These are phyloP conservation scores for Moesziomyces globuligerus DNA, from an alignment of 1,284 basidiomycete species.

Conservation along the genomic window DNA sequence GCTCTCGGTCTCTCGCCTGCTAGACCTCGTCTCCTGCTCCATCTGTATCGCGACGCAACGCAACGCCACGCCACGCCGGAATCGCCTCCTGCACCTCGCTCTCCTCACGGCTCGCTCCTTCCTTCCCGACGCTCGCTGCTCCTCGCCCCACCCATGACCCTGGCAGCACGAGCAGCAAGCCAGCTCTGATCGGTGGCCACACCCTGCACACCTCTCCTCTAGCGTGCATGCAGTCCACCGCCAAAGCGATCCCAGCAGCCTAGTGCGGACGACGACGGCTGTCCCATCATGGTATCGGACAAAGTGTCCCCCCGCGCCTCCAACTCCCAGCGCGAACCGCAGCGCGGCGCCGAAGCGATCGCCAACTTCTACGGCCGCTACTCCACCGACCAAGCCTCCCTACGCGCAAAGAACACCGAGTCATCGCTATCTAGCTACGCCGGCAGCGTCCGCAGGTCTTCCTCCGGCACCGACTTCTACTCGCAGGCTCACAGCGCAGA, in stretches of 20 bases:
- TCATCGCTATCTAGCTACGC: conserved; percentile 30
- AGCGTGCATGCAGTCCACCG: conserved; percentile 3
- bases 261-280: not conserved
- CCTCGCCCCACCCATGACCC: not conserved
- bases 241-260: not conserved
- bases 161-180: not conserved
- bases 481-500: conserved; percentile 33
- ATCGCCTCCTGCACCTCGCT: too few relatives aligned
- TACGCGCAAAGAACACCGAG: conserved; percentile 17
- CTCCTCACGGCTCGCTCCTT: too few relatives aligned
- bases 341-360: conserved; percentile 38
- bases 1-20: not conserved
- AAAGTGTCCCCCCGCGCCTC: conserved; percentile 12
- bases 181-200: not conserved
- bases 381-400: conserved; percentile 28
- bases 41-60: not conserved
- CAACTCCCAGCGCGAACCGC: conserved; percentile 30
- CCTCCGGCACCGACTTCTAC: conserved; percentile 25
- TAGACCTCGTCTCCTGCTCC: not conserved
- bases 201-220: not conserved
- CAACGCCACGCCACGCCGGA: too few relatives aligned
- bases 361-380: conserved; percentile 42
- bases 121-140: too few relatives aligned
- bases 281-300: conserved; percentile 20
- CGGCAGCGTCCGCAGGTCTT: conserved; percentile 34